Conservation (phyloP, 495 filamentous ascomycete species). For the Penicillium robsamsonii region DNA sequence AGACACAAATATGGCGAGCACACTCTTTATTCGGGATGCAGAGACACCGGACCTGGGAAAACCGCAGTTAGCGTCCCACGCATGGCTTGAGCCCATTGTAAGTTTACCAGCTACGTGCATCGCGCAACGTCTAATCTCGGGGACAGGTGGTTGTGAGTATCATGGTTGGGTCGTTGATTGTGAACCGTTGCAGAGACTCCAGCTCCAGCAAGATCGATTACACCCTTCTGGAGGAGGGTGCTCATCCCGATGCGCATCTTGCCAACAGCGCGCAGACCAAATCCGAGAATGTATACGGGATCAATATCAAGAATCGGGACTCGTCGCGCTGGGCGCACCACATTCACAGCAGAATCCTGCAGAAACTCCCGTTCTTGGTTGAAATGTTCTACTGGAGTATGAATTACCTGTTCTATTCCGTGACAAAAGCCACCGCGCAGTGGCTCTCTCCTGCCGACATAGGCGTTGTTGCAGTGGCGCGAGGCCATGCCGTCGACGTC, state of each 20-base stretch:
- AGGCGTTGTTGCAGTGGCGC: conserved; percentile 64
- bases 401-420: conserved; percentile 64
- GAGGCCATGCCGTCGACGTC: conserved; percentile 60
- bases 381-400: conserved; percentile 71
- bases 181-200: conserved; percentile 54
- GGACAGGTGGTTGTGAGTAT: conserved; percentile 57
- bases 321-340: conserved; percentile 55
- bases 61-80: conserved; percentile 33
- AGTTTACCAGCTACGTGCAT: too few relatives aligned
- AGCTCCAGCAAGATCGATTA: conserved; percentile 40
- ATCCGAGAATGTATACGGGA: conserved; percentile 40
- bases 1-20: not conserved
- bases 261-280: conserved; percentile 16
- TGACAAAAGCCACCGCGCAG: conserved; percentile 59
- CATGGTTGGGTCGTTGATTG: conserved; percentile 54
- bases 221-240: conserved; percentile 36
- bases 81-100: conserved; percentile 61
- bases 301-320: conserved; percentile 53
- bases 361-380: conserved; percentile 53
- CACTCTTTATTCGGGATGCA: not conserved
- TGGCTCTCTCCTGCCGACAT: conserved; percentile 34
- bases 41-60: conserved; percentile 29
- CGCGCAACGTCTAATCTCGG: not conserved
- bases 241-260: conserved; percentile 10
- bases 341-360: conserved; percentile 53